Conservation (phyloP, 169 alveolate genomes). For the Eimeria tenella region DNA sequence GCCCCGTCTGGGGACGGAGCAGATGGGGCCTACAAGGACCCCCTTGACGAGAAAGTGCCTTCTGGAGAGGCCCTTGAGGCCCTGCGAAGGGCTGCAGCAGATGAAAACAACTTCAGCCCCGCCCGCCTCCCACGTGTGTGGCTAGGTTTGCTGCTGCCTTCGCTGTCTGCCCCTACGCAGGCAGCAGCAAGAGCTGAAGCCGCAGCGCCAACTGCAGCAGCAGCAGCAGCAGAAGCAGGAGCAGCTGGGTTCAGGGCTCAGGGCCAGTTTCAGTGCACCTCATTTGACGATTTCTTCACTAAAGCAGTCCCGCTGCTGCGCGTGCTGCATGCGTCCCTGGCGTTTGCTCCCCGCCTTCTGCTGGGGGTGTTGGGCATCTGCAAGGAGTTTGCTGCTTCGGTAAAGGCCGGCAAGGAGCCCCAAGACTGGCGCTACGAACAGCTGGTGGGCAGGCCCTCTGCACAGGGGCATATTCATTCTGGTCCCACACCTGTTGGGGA, state of each 20-base stretch:
- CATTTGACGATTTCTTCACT: constrained; percentile 5
- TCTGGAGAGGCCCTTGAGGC: constrained; percentile 22
- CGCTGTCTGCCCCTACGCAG: neutral
- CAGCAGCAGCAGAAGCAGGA: constrained; percentile 22
- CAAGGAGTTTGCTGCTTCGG: constrained; percentile 27
- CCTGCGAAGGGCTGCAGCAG: neutral
- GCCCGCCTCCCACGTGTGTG: neutral
- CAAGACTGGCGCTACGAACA: constrained; percentile 39
- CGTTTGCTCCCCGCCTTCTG: constrained; percentile 12
- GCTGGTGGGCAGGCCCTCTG: neutral
- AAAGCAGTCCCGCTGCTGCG: constrained; percentile 23
- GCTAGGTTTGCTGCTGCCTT: constrained; percentile 24
- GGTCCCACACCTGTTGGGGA: too few relatives aligned
- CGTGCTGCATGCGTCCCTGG: constrained; percentile 26
- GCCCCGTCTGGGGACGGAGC: neutral
- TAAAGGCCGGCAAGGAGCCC: neutral
- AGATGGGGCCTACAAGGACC: neutral
- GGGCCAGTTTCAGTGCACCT: neutral
- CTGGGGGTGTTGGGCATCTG: constrained; percentile 14
- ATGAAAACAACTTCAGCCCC: neutral
- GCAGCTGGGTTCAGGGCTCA: neutral
- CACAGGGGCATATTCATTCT: too few relatives aligned
- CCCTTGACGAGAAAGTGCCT: constrained; percentile 15
- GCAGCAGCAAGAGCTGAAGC: constrained; percentile 12
- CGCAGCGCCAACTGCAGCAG: neutral